These are phyloP conservation scores for Syzygium malaccense DNA, from an alignment of 441 rosid species.

Conservation along the genomic window DNA sequence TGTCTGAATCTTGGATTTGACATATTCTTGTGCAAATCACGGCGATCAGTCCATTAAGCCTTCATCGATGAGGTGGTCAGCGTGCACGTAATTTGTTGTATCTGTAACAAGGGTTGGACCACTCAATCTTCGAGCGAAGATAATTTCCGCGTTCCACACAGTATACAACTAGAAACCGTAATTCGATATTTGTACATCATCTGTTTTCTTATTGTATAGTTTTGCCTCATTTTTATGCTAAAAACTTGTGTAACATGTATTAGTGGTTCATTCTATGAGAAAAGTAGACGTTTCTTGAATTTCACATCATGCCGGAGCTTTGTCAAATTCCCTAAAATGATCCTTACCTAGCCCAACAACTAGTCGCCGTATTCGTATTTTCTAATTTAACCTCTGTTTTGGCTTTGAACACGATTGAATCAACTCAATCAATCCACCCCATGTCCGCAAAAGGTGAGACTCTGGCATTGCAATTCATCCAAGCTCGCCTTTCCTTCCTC, in stretches of 20 bases:
- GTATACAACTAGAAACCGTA: neutral
- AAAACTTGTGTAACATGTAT: neutral
- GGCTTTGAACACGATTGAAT: neutral
- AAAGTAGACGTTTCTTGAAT: neutral
- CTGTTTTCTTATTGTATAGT: neutral
- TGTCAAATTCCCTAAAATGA: neutral
- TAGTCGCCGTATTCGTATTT: neutral
- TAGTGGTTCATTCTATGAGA: neutral
- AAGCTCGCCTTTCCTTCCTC: neutral
- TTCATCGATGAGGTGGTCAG: neutral
- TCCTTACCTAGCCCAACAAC: neutral
- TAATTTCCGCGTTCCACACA: neutral
- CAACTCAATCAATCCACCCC: neutral
- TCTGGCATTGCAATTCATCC: neutral
- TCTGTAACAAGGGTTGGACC: neutral
- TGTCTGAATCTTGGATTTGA: neutral
- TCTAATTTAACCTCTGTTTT: neutral
- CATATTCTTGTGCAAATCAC: neutral
- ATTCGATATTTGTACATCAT: neutral
- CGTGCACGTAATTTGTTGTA: neutral
- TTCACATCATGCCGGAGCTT: neutral
- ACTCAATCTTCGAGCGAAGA: neutral
- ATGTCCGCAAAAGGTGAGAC: neutral
- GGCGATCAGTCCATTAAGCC: neutral
- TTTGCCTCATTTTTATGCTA: neutral